A percentile compares a stretch with the other conserved stretches of the same genome.
These are phyloP conservation scores for Microcyclospora pomicola DNA, from an alignment of 2,329 filamentous ascomycete genomes.

Conservation along the genomic window DNA sequence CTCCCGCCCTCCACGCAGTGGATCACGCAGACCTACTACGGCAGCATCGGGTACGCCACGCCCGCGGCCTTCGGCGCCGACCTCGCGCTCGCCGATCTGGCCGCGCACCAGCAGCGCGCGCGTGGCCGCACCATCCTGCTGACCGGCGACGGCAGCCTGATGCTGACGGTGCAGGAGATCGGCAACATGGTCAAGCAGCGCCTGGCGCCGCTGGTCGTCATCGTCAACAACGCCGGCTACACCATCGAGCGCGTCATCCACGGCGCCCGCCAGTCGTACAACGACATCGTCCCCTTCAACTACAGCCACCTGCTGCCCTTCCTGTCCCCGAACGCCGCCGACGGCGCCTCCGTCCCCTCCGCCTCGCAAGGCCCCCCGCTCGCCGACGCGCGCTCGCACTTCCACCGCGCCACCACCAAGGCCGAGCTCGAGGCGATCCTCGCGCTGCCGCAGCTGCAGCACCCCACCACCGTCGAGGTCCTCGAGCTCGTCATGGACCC, in stretches of 20 bases:
- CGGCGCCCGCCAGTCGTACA: slow-evolving; percentile 38
- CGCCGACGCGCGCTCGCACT: slow-evolving; percentile 9
- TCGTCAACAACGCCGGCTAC: slow-evolving; percentile 36
- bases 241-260: slow-evolving; percentile 35
- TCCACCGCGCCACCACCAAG: slow-evolving; percentile 26
- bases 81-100: slow-evolving; percentile 37
- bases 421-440: slow-evolving; percentile 26
- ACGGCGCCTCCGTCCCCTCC: slow-evolving; percentile 8
- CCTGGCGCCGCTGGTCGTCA: slow-evolving; percentile 25
- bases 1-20: slow-evolving; percentile 15
- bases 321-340: slow-evolving; percentile 26
- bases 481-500: slow-evolving; percentile 29
- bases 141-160: slow-evolving; percentile 50
- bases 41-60: slow-evolving; percentile 30
- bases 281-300: slow-evolving; percentile 32
- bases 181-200: slow-evolving; percentile 43
- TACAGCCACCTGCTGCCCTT: slow-evolving; percentile 29
- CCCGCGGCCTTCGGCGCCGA: slow-evolving; percentile 30
- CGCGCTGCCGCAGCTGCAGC: slow-evolving; percentile 15
- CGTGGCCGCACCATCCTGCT: slow-evolving; percentile 49
- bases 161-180: slow-evolving; percentile 53
- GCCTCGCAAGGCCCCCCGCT: no score
- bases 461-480: slow-evolving; percentile 24
- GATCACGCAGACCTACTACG: slow-evolving; percentile 31
- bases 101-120: slow-evolving; percentile 13